phyloP scores from a whole-genome alignment of 1,284 basidiomycete species.

The Mycena sp. region DNA sequence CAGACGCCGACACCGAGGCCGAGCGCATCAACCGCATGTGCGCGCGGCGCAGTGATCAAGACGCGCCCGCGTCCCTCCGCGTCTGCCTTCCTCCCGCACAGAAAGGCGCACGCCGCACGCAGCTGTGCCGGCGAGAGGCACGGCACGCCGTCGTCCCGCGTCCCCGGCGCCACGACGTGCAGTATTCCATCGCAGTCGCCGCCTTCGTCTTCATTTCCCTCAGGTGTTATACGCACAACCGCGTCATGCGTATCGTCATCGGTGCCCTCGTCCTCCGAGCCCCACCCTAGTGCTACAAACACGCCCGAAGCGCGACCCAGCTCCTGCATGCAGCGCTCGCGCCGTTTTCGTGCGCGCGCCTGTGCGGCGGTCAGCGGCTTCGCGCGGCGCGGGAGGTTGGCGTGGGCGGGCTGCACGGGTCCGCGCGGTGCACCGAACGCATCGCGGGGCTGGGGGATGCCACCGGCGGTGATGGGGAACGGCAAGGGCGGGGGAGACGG shows the following conservation, averaged over 20 bases:
- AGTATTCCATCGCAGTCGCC: background rate
- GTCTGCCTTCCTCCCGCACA: background rate
- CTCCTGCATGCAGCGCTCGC: constrained; percentile 9
- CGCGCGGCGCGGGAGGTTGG: constrained; percentile 2
- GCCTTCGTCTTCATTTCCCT: background rate
- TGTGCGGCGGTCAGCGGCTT: background rate
- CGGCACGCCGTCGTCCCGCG: constrained; percentile 21
- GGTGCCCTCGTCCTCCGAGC: background rate
- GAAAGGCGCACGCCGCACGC: constrained; percentile 9
- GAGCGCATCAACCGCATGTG: constrained; percentile 12
- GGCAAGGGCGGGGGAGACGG: background rate
- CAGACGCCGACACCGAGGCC: constrained; percentile 5
- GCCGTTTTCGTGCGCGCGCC: background rate
- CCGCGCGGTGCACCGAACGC: background rate
- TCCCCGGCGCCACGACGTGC: background rate
- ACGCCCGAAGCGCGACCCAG: constrained; percentile 5
- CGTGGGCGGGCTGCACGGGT: constrained; percentile 1
- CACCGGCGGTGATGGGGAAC: background rate
- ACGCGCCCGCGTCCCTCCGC: background rate
- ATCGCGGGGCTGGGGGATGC: background rate
- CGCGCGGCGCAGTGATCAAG: constrained; percentile 5
- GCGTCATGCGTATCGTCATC: constrained; percentile 4
- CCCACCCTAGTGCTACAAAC: background rate
- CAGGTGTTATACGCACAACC: constrained; percentile 2
- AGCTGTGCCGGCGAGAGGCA: constrained; percentile 9